phyloP scores from a whole-genome alignment of 192 early-diverging fungal genomes.

The Coemansia sp. region DNA sequence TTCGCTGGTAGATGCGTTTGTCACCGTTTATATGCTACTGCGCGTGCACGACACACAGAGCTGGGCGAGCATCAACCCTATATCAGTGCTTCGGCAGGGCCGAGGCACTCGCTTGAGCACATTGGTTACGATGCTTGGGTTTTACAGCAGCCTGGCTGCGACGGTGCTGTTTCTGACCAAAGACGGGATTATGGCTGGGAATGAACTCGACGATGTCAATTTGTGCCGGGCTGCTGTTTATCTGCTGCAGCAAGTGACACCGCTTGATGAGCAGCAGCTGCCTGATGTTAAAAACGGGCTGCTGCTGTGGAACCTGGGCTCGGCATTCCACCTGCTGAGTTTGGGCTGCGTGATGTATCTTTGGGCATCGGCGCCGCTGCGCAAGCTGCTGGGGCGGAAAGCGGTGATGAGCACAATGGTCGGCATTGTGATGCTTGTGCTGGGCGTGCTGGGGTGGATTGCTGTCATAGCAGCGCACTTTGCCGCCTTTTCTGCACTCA shows the following conservation, averaged over 20 bases:
- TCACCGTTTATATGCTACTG: constrained; percentile 33
- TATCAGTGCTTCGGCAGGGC: constrained; percentile 32
- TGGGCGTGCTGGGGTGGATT: constrained; percentile 19
- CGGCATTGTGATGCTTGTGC: constrained; percentile 20
- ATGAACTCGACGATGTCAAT: constrained; percentile 46
- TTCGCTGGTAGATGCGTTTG: constrained; percentile 46
- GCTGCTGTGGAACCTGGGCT: constrained; percentile 42
- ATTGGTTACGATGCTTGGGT: constrained; percentile 26
- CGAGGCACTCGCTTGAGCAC: constrained; percentile 18
- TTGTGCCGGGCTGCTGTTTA: constrained; percentile 43
- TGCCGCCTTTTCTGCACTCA: constrained; percentile 10
- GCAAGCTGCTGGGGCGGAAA: constrained; percentile 25
- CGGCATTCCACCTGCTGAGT: constrained; percentile 31
- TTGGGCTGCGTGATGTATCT: constrained; percentile 33
- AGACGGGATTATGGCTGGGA: constrained; percentile 48
- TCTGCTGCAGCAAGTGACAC: constrained; percentile 20
- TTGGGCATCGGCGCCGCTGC: constrained; percentile 31
- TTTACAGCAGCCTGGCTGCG: constrained; percentile 34
- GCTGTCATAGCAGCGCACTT: constrained; percentile 29
- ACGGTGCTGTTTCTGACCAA: constrained; percentile 34
- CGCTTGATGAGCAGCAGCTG: constrained; percentile 32
- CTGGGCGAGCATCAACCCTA: constrained; percentile 40
- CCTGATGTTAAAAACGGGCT: constrained; percentile 31
- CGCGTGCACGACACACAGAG: constrained; percentile 28
- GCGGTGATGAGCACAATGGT: constrained; percentile 18